Base-by-base conservation (phyloP, 1,284 basidiomycete species). In the Rhodotorula sp. region DNA sequence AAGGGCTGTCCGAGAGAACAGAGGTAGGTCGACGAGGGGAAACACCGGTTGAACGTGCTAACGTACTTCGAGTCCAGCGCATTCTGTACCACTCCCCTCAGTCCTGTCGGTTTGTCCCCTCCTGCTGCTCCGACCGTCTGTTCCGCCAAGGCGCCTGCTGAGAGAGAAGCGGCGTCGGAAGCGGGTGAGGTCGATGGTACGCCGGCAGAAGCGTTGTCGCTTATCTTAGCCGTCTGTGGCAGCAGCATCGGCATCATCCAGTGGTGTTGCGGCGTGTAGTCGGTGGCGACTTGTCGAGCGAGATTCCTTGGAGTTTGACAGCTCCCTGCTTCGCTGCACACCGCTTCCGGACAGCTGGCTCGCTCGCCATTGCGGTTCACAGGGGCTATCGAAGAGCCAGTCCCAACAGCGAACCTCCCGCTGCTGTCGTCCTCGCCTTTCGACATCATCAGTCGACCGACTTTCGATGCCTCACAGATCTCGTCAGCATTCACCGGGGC, bases 1-100 rank as follows among this genome's bases (percentile, higher is more conserved):
- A 93, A 47, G 92, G 94, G 79, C 94, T 97, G 76, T 8, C 29
- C 24, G 17, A 36, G 24, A 1, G 17, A 39, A 22, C 4, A 7
- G n/a, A 19, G 4, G 52, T 59, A 62, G 56, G 47, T 29, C n/a
- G 13, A 30, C 7, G 36, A 10, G 9, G 2, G 6, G 24, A 22
- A 1, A 7, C 11, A n/a, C 0, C 10, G 4, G 9, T 5, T 9
- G 5, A 15, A 19, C 7, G 20, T 0, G 4, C 5, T 17, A 13
- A 59, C 71, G 56, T 46, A 75, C 74, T 75, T 75, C 2, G 71
- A 73, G 44, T 75, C 69, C 11, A 75, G 52, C 11, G 65, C 62
- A 7, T 46, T 55, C 49, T 70, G 64, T 22, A 75, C 32, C 39
- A 73, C 55, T 19, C 72, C 72, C 7, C 74, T 56, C n/a, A 75